Evolutionary conservation across 495 filamentous ascomycete genomes (phyloP).

Genomic region (Aspergillus funiculosus): DNA sequence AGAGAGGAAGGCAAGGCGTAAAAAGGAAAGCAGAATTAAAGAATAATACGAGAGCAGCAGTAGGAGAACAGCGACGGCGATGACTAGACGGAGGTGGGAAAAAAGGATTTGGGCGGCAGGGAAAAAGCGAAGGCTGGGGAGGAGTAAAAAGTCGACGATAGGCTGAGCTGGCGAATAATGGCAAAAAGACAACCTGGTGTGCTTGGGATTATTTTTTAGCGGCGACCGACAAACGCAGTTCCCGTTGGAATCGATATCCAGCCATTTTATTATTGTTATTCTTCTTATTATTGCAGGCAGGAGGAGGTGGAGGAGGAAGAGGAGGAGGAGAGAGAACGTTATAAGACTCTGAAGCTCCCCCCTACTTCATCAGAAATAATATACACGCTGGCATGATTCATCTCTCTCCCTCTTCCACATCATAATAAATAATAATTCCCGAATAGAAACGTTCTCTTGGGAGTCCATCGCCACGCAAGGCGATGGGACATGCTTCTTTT

Average conservation of each 20-base stretch:
- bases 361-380: not conserved
- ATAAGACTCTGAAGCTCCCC: not conserved
- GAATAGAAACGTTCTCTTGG: not conserved
- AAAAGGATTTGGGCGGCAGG: conserved; percentile 15
- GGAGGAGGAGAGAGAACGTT: too few species aligned
- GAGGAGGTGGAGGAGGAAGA: too few species aligned
- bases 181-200: conserved; percentile 1
- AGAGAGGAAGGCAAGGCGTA: conserved; percentile 5
- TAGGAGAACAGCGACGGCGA: conserved; percentile 4
- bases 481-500: conserved; percentile 10
- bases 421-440: conserved; percentile 1
- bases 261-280: conserved; percentile 1
- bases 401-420: too few species aligned
- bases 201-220: not conserved
- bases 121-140: conserved; percentile 18
- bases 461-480: conserved; percentile 11
- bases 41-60: conserved; percentile 5
- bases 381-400: too few species aligned
- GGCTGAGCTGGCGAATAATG: conserved; percentile 5
- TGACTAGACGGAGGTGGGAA: conserved; percentile 4
- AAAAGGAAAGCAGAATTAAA: too few species aligned
- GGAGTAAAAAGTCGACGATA: conserved; percentile 11
- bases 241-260: conserved; percentile 9
- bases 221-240: conserved; percentile 7
- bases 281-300: not conserved